Evolutionary conservation across 2,329 filamentous ascomycete species (phyloP), one percentile per base, ranked within the genome.

Genomic region (Fusarium mangiferae): DNA sequence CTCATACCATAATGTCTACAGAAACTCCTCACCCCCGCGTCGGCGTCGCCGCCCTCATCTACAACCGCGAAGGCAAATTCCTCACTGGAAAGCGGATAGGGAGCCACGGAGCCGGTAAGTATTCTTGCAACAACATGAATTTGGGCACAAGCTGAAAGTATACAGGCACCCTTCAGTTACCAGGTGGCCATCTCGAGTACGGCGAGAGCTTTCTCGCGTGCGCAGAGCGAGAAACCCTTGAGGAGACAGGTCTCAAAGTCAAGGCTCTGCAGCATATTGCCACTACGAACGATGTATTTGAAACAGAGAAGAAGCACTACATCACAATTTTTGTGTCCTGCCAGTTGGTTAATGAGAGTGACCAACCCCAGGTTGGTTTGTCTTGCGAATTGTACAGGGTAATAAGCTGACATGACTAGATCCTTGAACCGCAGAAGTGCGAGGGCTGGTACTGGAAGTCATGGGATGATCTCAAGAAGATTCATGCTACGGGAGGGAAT

Each of bases 121-220:
- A 5, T 45, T 20, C 2, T 36, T 36, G 10, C 11, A 17, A 12
- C 6, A 15, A 49, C 2, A 22, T 7, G 7, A 20, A 3, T 35
- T 26, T 15, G n/a, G 12, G 5, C 10, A 0, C 12, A 33, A 38
- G n/a, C 20, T 58, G 49, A 81, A 74, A 70, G 6, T 0, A 68
- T 2, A 17, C 38, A 88, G 90, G 89, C 3, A 90, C 88, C 0
- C 90, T 88, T 82, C 91, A 90, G 56, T 87, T 94, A 20, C 93
- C 93, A 0, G 93, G 93, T 28, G 94, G 93, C 0, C 93, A 96
- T 76, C 87, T 95, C 22, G 93, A 96, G 69, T 88, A 89, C 64
- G 88, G 88, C 70, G 93, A 96, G 79, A 85, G 85, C 4, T 86
- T 90, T 38, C 84, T 90, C 26, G 80, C 82, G 1, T 94, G 93